These are phyloP conservation scores for Scenedesmus sp. DNA, from an alignment of 163 green algal species.

Conservation along the genomic window DNA sequence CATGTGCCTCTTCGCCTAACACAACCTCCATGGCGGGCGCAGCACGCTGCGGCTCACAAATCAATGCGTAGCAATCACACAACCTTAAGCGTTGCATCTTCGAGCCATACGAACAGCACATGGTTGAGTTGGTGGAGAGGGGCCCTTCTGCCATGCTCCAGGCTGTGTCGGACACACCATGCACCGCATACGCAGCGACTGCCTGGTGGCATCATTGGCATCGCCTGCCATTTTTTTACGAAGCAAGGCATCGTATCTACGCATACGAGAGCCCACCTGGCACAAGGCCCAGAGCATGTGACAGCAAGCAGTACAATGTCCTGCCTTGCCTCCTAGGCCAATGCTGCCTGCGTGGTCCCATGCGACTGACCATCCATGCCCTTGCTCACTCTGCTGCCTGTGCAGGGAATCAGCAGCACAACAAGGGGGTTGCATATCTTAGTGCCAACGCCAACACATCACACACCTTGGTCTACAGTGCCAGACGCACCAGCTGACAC, in stretches of 20 bases:
- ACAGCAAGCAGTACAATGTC: background rate
- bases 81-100: background rate
- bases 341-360: background rate
- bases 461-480: no score
- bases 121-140: background rate
- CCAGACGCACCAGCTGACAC: no score
- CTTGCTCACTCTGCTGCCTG: background rate
- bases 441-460: no score
- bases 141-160: background rate
- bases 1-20: conserved; percentile 12
- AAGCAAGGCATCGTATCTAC: no score
- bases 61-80: background rate
- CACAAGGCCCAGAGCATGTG: background rate
- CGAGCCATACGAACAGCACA: background rate
- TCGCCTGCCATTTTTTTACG: no score
- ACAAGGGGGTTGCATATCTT: no score
- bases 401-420: background rate
- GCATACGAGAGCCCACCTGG: no score
- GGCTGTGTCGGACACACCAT: background rate
- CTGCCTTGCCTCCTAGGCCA: background rate
- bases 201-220: no score
- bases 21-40: background rate
- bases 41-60: background rate
- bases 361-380: background rate
- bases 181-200: background rate